phyloP scores from a whole-genome alignment of 129 eudicot species.

The Ambrosia artemisiifolia region DNA sequence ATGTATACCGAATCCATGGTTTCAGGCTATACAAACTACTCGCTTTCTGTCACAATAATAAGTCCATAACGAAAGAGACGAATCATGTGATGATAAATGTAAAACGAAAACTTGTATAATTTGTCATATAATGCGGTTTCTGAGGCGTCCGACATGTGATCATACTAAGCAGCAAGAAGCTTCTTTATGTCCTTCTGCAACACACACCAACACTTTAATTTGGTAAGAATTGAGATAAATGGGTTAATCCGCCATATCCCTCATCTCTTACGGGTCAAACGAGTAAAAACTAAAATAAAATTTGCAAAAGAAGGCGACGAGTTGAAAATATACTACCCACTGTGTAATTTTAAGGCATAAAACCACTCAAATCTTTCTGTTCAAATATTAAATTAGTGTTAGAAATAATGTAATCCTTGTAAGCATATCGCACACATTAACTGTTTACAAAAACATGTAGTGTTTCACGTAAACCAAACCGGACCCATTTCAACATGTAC shows the following conservation, averaged over 20 bases:
- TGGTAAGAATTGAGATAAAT: background rate
- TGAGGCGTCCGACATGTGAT: background rate
- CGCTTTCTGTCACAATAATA: background rate
- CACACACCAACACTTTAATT: background rate
- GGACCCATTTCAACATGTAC: background rate
- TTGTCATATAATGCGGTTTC: background rate
- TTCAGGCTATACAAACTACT: constrained; percentile 14
- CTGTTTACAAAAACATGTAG: background rate
- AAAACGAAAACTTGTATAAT: background rate
- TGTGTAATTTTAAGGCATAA: background rate
- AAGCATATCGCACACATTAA: background rate
- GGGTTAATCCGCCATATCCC: background rate
- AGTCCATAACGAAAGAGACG: background rate
- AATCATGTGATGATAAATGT: constrained; percentile 1
- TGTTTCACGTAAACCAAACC: background rate
- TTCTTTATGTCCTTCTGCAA: constrained; percentile 81
- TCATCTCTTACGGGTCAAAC: background rate
- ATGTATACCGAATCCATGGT: constrained; percentile 1
- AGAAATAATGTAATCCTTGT: background rate
- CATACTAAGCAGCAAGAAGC: constrained; percentile 57
- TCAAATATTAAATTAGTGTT: background rate
- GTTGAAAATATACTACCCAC: background rate
- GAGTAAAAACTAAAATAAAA: background rate
- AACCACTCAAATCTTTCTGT: background rate
- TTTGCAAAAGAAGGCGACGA: background rate